These are phyloP conservation scores for Chalara sp. DNA, from an alignment of 2,329 filamentous ascomycete genomes.

Conservation along the genomic window DNA sequence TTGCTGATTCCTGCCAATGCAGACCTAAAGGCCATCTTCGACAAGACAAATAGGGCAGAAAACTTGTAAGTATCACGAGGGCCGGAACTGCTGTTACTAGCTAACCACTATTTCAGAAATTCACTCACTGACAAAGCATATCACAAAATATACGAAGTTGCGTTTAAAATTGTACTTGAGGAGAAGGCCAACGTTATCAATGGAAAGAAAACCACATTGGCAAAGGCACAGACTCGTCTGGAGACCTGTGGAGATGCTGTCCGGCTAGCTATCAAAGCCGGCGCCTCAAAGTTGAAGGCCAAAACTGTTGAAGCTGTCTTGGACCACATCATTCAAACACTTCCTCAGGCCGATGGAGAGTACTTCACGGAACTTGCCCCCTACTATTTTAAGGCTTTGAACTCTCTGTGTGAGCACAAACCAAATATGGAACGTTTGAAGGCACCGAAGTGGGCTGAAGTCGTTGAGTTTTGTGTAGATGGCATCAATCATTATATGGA, in stretches of 20 bases:
- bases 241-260: slow-evolving; percentile 64
- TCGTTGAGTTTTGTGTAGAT: slow-evolving; percentile 51
- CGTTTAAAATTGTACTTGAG: slow-evolving; percentile 62
- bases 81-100: neutral
- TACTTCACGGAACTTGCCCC: slow-evolving; percentile 64
- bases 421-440: slow-evolving; percentile 77
- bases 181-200: slow-evolving; percentile 62
- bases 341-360: slow-evolving; percentile 54
- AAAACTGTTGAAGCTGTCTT: slow-evolving; percentile 76
- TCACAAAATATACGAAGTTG: slow-evolving; percentile 70
- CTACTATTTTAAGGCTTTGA: slow-evolving; percentile 74
- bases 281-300: slow-evolving; percentile 58
- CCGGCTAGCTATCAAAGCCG: slow-evolving; percentile 64
- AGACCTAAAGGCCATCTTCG: slow-evolving; percentile 25
- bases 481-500: slow-evolving; percentile 47
- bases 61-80: slow-evolving; percentile 18
- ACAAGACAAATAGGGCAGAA: slow-evolving; percentile 17
- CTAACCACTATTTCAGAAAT: slow-evolving; percentile 18
- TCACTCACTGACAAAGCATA: slow-evolving; percentile 69
- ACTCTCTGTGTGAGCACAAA: slow-evolving; percentile 61
- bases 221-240: slow-evolving; percentile 49
- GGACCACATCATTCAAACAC: slow-evolving; percentile 72
- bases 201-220: slow-evolving; percentile 44
- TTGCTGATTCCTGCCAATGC: neutral
- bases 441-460: slow-evolving; percentile 34